A percentile compares a stretch with the other conserved stretches of the same genome.
Conservation (phyloP, 2,329 filamentous ascomycete genomes). For the Neonectria coccinea region DNA sequence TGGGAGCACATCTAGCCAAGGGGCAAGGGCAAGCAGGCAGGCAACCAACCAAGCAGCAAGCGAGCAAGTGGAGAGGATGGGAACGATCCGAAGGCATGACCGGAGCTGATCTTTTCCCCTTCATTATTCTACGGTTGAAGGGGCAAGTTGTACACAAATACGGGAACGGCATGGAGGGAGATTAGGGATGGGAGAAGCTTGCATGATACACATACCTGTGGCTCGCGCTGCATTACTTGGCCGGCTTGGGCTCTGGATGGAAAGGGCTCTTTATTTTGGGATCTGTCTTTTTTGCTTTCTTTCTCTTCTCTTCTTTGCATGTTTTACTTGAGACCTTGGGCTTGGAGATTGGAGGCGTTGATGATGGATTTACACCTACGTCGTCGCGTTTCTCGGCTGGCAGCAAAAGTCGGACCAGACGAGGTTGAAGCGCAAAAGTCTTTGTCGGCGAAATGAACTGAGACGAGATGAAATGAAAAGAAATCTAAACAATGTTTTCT, state of each 20-base stretch:
- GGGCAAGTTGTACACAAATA: background rate
- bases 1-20: background rate
- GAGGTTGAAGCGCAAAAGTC: background rate
- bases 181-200: constrained; percentile 4
- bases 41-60: background rate
- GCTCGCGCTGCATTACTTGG: constrained; percentile 36
- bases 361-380: background rate
- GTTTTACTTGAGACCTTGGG: constrained; percentile 10
- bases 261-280: constrained; percentile 1
- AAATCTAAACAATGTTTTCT: constrained; percentile 7
- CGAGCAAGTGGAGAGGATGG: constrained; percentile 1
- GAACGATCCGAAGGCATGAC: background rate
- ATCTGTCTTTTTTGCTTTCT: background rate
- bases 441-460: constrained; percentile 14
- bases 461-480: constrained; percentile 4
- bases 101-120: constrained; percentile 2
- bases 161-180: constrained; percentile 1
- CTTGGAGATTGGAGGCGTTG: background rate
- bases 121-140: background rate
- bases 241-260: constrained; percentile 13
- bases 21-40: background rate
- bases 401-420: background rate
- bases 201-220: constrained; percentile 37
- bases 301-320: background rate
- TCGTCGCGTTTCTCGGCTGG: constrained; percentile 2